Percentiles rank a stretch among this genome's conserved stretches.
phyloP scores from a whole-genome alignment of 225 moss, liverwort and hornwort species.

The Ulota crispa region DNA sequence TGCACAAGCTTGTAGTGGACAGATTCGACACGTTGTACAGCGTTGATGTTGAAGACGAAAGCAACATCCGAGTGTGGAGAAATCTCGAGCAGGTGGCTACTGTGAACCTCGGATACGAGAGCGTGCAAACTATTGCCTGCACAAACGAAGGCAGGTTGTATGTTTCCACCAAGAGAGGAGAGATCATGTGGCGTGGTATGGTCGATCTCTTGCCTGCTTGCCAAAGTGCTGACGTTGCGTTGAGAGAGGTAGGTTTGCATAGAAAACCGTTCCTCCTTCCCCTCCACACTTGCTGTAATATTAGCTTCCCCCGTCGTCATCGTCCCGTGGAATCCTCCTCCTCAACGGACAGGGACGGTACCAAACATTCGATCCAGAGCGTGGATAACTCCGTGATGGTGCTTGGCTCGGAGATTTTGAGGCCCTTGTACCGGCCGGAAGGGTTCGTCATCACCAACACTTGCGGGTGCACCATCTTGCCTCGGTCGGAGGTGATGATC shows the following conservation, averaged over 20 bases:
- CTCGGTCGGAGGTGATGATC: constrained; percentile 51
- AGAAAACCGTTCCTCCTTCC: constrained; percentile 20
- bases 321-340: neutral
- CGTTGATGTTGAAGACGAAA: constrained; percentile 41
- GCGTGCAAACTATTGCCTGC: constrained; percentile 41
- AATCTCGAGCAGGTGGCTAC: constrained; percentile 34
- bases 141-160: constrained; percentile 37
- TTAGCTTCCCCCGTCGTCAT: constrained; percentile 21
- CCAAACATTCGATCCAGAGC: neutral
- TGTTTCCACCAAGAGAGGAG: constrained; percentile 39
- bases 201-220: constrained; percentile 26
- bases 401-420: constrained; percentile 31
- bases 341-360: constrained; percentile 7
- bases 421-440: constrained; percentile 35
- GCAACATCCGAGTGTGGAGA: constrained; percentile 43
- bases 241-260: constrained; percentile 5
- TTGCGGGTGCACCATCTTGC: constrained; percentile 42
- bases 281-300: constrained; percentile 34
- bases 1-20: constrained; percentile 47
- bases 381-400: neutral
- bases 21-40: constrained; percentile 47
- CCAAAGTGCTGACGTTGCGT: neutral
- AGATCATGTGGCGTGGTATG: constrained; percentile 48
- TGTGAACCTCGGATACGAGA: constrained; percentile 36
- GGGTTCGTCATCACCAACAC: constrained; percentile 38